Evolutionary conservation across 2,329 filamentous ascomycete genomes (phyloP).

Genomic region (Juglanconis oblonga): DNA sequence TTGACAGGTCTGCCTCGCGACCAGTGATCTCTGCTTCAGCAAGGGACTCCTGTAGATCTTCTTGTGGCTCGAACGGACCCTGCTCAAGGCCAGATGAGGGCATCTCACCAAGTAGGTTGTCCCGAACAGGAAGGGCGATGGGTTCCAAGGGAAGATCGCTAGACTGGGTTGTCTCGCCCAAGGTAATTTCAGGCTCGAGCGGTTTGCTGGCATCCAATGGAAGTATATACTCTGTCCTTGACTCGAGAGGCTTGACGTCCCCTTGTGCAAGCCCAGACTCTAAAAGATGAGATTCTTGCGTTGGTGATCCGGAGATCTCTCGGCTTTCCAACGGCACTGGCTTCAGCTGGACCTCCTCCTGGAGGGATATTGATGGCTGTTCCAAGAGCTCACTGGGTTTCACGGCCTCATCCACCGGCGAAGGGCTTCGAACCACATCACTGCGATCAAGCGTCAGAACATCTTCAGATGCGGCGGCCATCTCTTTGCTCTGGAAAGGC

Average conservation of each 20-base stretch:
- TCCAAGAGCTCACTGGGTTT: not conserved
- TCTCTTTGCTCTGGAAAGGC: not conserved
- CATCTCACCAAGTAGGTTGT: not conserved
- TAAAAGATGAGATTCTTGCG: not conserved
- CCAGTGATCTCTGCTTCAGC: not conserved
- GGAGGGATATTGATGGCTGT: not conserved
- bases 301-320: not conserved
- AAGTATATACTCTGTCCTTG: not conserved
- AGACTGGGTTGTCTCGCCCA: not conserved
- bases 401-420: not conserved
- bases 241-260: not conserved
- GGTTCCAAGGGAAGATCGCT: not conserved
- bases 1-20: constrained; percentile 1
- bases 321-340: not conserved
- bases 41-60: not conserved
- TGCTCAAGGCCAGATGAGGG: not conserved
- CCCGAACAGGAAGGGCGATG: not conserved
- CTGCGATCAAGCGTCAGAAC: not conserved
- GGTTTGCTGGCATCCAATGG: not conserved
- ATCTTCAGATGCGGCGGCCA: not conserved
- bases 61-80: not conserved
- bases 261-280: not conserved
- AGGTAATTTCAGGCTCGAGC: not conserved
- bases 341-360: not conserved
- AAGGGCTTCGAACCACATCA: not conserved